Evolutionary conservation across 768 basidiomycete species (phyloP), one percentile per base, ranked within the genome.

Genomic region (Mycena amicta): DNA sequence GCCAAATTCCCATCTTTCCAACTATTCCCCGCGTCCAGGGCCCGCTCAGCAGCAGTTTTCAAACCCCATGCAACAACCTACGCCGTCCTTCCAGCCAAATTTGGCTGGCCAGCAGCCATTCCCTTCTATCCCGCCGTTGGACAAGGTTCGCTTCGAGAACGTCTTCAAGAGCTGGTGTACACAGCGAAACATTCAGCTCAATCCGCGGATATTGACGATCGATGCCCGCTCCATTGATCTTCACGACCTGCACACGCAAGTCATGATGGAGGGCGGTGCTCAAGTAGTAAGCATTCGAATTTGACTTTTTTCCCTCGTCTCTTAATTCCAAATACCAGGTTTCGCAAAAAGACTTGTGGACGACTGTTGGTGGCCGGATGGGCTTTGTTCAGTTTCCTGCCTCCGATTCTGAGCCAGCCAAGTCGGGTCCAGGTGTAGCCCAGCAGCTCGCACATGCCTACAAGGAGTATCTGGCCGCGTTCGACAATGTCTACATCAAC

Each of bases 321-420:
- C n/a, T 26, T 16, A 25, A 55, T 57, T 39, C 50, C 66, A 5
- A 66, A 64, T 43, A 45, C 27, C 53, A 88, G 87, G 81, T 87
- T 13, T 74, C 74, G 25, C 71, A 73, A 56, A 79, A 80, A 47
- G 87, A 89, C 30, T 60, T 77, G 57, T 91, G 89, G 90, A 66
- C 80, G 16, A 73, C 87, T 45, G 82, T 92, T 55, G 90, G 82
- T 18, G 89, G 81, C n/a, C 80, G 79, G 23, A 76, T 92, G 71
- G 86, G 84, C 18, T 83, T 86, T 64, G 78, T 86, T 2, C 79
- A 85, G 53, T 88, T 90, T 62, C 85, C 85, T 2, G 86, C 79
- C 3, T 81, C 73, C 12, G 85, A 83, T 1, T 70, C 75, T 3
- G 85, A 89, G 59, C 87, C 89, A 12, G 76, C 83, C 4, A 85